These are phyloP conservation scores for Triticum timopheevii DNA, from an alignment of 176 grass and related monocot species.

Conservation along the genomic window DNA sequence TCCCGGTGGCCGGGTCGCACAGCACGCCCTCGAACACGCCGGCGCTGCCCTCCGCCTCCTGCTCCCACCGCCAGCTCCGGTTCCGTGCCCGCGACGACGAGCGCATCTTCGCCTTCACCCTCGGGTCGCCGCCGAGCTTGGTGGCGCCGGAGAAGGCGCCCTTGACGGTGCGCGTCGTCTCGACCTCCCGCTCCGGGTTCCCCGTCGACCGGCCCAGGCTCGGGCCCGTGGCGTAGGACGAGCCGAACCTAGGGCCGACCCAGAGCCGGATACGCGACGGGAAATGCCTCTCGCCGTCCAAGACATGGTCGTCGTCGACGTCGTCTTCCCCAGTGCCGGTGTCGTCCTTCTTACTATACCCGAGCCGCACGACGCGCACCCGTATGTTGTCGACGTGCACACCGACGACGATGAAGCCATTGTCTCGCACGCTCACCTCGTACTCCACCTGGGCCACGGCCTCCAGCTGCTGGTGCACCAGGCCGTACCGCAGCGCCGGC, in stretches of 20 bases:
- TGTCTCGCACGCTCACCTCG: conserved; percentile 36
- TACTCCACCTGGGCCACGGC: conserved; percentile 66
- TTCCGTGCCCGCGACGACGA: conserved; percentile 45
- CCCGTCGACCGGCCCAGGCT: conserved; percentile 86
- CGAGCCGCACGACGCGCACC: conserved; percentile 59
- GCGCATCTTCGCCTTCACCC: conserved; percentile 54
- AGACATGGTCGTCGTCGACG: conserved; percentile 21
- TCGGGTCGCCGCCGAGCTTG: conserved; percentile 27
- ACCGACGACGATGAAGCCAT: conserved; percentile 49
- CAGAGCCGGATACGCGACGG: conserved; percentile 75
- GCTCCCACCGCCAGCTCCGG: conserved; percentile 90
- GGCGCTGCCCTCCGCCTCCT: conserved; percentile 73
- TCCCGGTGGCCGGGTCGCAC: conserved; percentile 57
- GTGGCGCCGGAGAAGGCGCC: conserved; percentile 44
- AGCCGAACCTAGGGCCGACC: conserved; percentile 65
- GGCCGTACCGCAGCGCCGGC: conserved; percentile 61
- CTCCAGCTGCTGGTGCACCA: conserved; percentile 79
- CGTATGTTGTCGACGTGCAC: conserved; percentile 73
- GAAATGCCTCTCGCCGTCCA: conserved; percentile 68
- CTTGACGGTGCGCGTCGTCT: conserved; percentile 62
- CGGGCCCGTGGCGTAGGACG: conserved; percentile 69
- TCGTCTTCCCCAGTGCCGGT: neutral
- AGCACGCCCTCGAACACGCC: conserved; percentile 82
- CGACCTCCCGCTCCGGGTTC: conserved; percentile 77
- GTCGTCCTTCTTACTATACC: conserved; percentile 38